Evolutionary conservation across 2,329 filamentous ascomycete genomes (phyloP).

Genomic region (Penicillium concentricum): DNA sequence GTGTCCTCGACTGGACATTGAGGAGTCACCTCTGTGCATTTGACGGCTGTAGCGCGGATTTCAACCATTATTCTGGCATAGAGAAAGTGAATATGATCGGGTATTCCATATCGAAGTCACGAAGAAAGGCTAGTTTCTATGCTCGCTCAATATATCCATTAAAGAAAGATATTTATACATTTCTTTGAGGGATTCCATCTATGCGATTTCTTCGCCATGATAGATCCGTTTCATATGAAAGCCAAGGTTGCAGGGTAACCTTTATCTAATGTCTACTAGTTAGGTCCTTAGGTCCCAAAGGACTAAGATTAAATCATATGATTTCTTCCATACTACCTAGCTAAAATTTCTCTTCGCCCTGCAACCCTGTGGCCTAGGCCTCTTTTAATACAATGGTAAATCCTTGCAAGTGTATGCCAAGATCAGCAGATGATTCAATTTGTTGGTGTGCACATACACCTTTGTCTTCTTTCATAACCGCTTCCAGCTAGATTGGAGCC

Average conservation of each 20-base stretch:
- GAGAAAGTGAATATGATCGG: background rate
- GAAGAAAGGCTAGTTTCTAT: background rate
- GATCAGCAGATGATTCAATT: too few species aligned
- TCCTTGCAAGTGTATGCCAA: background rate
- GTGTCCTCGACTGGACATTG: background rate
- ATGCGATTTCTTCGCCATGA: background rate
- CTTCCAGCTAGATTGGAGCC: background rate
- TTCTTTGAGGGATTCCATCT: background rate
- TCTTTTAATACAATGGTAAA: background rate
- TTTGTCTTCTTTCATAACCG: background rate
- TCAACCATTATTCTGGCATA: background rate
- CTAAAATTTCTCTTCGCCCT: background rate
- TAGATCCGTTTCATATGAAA: background rate
- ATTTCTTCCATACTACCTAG: too few species aligned
- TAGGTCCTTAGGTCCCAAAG: background rate
- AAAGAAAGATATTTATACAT: background rate
- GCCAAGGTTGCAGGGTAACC: background rate
- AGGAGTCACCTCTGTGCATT: background rate
- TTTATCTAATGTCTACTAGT: background rate
- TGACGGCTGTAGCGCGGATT: background rate
- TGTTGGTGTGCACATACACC: too few species aligned
- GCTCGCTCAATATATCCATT: too few species aligned
- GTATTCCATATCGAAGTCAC: background rate
- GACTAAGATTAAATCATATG: too few species aligned
- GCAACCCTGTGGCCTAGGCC: background rate